Evolutionary conservation across 805 yeast species (phyloP).

Genomic region (Zygotorulaspora danielsina): DNA sequence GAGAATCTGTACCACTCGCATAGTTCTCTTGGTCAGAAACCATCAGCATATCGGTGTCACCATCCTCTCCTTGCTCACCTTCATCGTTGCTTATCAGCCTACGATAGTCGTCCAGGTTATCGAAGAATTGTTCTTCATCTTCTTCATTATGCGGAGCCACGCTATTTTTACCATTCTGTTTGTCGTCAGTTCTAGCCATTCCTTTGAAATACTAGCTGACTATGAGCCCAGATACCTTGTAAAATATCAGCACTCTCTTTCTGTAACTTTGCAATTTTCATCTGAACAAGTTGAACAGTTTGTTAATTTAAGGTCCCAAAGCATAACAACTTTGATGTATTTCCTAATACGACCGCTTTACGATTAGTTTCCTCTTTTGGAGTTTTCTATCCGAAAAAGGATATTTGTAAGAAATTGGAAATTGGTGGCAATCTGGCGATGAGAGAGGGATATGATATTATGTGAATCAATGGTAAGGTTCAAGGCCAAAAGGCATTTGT

Average conservation of each 20-base stretch:
- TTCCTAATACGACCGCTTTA: neutral
- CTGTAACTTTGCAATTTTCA: too few relatives aligned
- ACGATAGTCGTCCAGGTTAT: slow-evolving; percentile 35
- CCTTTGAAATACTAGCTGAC: neutral
- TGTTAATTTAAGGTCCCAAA: too few relatives aligned
- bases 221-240: too few relatives aligned
- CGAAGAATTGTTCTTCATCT: slow-evolving; percentile 31
- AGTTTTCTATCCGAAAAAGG: neutral
- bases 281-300: too few relatives aligned
- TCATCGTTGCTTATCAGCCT: slow-evolving; percentile 20
- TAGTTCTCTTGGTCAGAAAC: slow-evolving; percentile 23
- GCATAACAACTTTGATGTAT: neutral
- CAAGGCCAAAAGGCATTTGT: neutral
- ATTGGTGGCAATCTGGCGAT: neutral
- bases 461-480: neutral
- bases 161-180: neutral
- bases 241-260: too few relatives aligned
- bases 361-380: neutral
- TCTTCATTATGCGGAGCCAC: slow-evolving; percentile 7
- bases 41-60: slow-evolving; percentile 7
- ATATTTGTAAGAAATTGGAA: neutral
- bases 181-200: neutral
- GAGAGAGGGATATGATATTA: neutral
- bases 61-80: slow-evolving; percentile 10
- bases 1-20: slow-evolving; percentile 35